Conservation (phyloP, 2,329 filamentous ascomycete genomes). For the Aspergillus fructus region DNA sequence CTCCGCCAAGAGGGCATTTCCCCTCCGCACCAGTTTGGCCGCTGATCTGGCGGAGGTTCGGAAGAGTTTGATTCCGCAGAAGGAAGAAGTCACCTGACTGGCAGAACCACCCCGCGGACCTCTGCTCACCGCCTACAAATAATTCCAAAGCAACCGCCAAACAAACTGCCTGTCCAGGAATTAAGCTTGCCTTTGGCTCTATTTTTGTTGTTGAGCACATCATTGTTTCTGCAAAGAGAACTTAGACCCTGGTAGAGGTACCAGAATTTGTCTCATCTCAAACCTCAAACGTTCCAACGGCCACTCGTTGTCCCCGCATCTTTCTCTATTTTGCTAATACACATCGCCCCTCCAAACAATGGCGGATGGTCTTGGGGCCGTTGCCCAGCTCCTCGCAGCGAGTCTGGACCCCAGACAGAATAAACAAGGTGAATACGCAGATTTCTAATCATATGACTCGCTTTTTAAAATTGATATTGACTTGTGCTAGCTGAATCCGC, state of each 20-base stretch:
- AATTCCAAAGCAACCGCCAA: constrained; percentile 28
- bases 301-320: background rate
- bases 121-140: constrained; percentile 26
- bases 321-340: background rate
- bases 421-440: constrained; percentile 69
- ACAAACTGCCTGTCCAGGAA: constrained; percentile 35
- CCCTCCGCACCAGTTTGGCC: constrained; percentile 8
- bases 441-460: too few relatives aligned
- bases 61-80: constrained; percentile 20
- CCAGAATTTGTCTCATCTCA: constrained; percentile 3
- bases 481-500: constrained; percentile 69
- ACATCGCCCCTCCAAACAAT: constrained; percentile 43
- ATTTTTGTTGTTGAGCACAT: constrained; percentile 3
- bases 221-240: constrained; percentile 5
- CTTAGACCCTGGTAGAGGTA: background rate
- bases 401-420: constrained; percentile 85
- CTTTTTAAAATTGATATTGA: background rate
- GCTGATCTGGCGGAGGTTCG: constrained; percentile 23
- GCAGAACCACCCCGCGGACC: constrained; percentile 25
- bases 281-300: background rate
- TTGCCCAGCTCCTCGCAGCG: constrained; percentile 84
- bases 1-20: background rate
- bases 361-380: constrained; percentile 59
- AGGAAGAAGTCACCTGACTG: constrained; percentile 22
- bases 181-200: constrained; percentile 21